Conservation (phyloP, 352 stramenopile genomes). For the Saprolegnia diclina region DNA sequence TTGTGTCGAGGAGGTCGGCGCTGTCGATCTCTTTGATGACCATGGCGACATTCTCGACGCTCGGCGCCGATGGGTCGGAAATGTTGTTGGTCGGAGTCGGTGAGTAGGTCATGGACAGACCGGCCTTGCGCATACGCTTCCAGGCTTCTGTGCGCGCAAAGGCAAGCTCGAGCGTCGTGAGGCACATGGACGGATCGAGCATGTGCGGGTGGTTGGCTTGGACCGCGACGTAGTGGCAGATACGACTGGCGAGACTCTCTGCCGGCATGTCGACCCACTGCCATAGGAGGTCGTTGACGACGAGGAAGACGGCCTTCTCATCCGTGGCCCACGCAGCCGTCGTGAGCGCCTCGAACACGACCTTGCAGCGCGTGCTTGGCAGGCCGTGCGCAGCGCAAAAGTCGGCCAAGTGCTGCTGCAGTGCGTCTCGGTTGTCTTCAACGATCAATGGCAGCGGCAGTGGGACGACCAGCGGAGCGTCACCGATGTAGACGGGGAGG, state of each 20-base stretch:
- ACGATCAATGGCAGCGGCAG: conserved; percentile 5
- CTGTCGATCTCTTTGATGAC: no score
- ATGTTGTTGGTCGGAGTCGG: no score
- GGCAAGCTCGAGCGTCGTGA: conserved; percentile 8
- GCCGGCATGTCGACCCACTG: conserved; percentile 1
- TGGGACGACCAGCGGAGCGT: conserved; percentile 16
- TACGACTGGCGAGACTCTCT: neutral
- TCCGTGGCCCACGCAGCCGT: neutral
- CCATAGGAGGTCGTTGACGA: neutral
- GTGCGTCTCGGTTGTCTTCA: neutral
- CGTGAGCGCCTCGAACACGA: neutral
- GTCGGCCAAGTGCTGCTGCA: neutral
- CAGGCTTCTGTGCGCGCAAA: conserved; percentile 10
- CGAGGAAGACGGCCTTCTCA: neutral
- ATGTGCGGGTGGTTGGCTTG: neutral
- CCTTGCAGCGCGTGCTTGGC: neutral
- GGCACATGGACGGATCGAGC: neutral
- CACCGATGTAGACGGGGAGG: conserved; percentile 13
- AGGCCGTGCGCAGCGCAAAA: conserved; percentile 5
- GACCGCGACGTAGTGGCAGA: conserved; percentile 14
- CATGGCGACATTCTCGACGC: no score
- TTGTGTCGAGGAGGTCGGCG: no score
- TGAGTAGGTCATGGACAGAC: neutral
- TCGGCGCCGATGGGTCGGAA: no score
- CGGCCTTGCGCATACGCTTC: neutral